Conservation (phyloP, 495 filamentous ascomycete genomes). For the Melanomma pulvis-pyrius region DNA sequence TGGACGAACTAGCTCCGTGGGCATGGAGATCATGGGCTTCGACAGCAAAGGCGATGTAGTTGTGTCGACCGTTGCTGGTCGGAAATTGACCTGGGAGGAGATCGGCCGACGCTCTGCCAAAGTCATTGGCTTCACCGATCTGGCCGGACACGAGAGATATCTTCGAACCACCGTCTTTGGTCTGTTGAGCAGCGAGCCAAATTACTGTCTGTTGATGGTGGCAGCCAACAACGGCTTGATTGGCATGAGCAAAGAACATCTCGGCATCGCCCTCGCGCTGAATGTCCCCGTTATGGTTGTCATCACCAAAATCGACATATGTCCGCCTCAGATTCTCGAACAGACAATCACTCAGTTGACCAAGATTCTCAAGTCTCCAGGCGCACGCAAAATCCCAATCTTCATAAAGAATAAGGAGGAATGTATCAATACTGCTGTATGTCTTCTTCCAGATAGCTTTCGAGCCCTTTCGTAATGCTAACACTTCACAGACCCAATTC, state of each 20-base stretch:
- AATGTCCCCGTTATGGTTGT: constrained; percentile 99
- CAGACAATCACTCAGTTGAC: constrained; percentile 91
- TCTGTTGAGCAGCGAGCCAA: constrained; percentile 89
- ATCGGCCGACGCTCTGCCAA: constrained; percentile 94
- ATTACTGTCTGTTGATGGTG: constrained; percentile 98
- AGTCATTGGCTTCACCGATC: constrained; percentile 94
- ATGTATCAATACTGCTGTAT: constrained; percentile 82
- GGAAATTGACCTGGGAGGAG: constrained; percentile 95
- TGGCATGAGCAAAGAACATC: constrained; percentile 95
- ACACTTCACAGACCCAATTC: constrained; percentile 68
- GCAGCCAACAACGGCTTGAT: constrained; percentile 97
- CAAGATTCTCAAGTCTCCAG: constrained; percentile 89
- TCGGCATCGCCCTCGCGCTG: constrained; percentile 90
- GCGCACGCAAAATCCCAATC: constrained; percentile 94
- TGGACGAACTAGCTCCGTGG: constrained; percentile 92
- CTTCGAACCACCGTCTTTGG: constrained; percentile 96
- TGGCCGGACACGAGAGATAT: constrained; percentile 95
- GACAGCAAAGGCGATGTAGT: constrained; percentile 87
- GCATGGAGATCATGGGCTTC: constrained; percentile 99
- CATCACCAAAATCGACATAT: constrained; percentile 98
- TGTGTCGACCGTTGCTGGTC: constrained; percentile 74
- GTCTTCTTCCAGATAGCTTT: constrained; percentile 6
- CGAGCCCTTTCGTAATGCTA: neutral
- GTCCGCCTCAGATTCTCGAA: constrained; percentile 91
- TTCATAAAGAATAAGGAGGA: constrained; percentile 91